phyloP scores from a whole-genome alignment of 2,329 filamentous ascomycete genomes.

The Scedosporium dehoogii region DNA sequence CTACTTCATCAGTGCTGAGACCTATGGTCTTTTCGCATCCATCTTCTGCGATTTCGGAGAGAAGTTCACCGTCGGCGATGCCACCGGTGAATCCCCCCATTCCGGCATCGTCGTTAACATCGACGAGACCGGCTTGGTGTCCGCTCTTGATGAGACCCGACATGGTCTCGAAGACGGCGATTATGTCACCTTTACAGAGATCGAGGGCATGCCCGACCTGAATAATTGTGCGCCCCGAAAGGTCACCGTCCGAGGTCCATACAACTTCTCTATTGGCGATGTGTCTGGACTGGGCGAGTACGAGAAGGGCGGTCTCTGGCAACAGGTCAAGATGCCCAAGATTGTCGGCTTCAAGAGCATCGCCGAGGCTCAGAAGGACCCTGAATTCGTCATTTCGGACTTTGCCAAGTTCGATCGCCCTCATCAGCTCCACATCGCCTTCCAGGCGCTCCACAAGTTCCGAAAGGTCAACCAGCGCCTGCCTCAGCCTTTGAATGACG shows the following conservation, averaged over 20 bases:
- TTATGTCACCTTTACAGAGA: slow-evolving; percentile 86
- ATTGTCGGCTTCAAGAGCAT: slow-evolving; percentile 81
- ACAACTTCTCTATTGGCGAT: slow-evolving; percentile 95
- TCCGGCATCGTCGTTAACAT: slow-evolving; percentile 86
- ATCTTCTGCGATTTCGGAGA: slow-evolving; percentile 97
- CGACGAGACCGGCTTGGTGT: slow-evolving; percentile 81
- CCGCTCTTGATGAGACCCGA: slow-evolving; percentile 85
- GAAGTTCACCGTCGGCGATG: slow-evolving; percentile 82
- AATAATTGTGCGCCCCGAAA: slow-evolving; percentile 81
- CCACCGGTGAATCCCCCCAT: slow-evolving; percentile 79
- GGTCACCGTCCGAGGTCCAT: slow-evolving; percentile 88
- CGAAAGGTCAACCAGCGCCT: slow-evolving; percentile 63
- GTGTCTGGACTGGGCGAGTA: slow-evolving; percentile 82
- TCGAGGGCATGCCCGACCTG: slow-evolving; percentile 83
- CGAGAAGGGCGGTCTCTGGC: slow-evolving; percentile 77
- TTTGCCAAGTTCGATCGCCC: slow-evolving; percentile 97
- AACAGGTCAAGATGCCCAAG: slow-evolving; percentile 98
- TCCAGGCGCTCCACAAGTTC: slow-evolving; percentile 88
- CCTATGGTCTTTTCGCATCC: slow-evolving; percentile 86
- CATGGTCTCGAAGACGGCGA: slow-evolving; percentile 96
- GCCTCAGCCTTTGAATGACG: slow-evolving; percentile 74
- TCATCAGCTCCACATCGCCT: slow-evolving; percentile 79
- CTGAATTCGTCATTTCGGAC: slow-evolving; percentile 84
- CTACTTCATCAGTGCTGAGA: slow-evolving; percentile 78
- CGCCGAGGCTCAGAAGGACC: slow-evolving; percentile 67